These are phyloP conservation scores for Verticillium alfalfae DNA, from an alignment of 2,329 filamentous ascomycete species.

Conservation along the genomic window DNA sequence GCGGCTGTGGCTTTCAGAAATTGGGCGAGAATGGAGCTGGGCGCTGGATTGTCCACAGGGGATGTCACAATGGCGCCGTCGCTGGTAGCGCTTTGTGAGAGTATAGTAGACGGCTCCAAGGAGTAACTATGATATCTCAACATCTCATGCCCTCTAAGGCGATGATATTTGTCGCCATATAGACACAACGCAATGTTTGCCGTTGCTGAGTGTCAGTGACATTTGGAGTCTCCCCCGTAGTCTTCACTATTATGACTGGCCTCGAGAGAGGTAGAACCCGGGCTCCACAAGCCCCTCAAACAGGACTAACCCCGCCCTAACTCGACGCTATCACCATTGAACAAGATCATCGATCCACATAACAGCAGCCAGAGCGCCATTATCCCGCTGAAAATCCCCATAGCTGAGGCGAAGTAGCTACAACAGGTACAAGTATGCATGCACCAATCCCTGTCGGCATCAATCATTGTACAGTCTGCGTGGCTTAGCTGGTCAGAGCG, in stretches of 20 bases:
- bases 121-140: not conserved
- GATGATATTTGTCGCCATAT: too few species aligned
- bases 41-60: constrained; percentile 17
- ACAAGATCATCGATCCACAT: not conserved
- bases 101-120: constrained; percentile 7
- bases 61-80: constrained; percentile 20
- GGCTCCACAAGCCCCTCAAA: too few species aligned
- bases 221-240: too few species aligned
- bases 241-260: too few species aligned
- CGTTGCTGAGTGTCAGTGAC: too few species aligned
- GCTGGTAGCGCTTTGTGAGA: constrained; percentile 18
- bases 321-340: not conserved
- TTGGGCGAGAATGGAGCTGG: constrained; percentile 15
- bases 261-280: too few species aligned
- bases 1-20: constrained; percentile 22
- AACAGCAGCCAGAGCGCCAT: not conserved
- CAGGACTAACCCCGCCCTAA: not conserved
- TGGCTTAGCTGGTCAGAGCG: not conserved
- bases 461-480: not conserved
- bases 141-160: too few species aligned
- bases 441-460: not conserved
- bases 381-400: not conserved
- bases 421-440: not conserved
- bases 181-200: too few species aligned
- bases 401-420: too few species aligned